phyloP scores from a whole-genome alignment of 164 flowering plant genomes.

The Vitis vinifera region ASM3070453v1 NC_081823.1:10637001-10637500 shows the following conservation, averaged over 20 bases:
- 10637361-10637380: background rate
- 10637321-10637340: constrained; percentile 33
- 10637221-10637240: background rate
- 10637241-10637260: constrained; percentile 49
- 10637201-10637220: background rate
- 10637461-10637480: constrained; percentile 62
- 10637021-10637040: too few relatives aligned
- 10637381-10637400: background rate
- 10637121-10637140: too few relatives aligned
- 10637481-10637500: constrained; percentile 52
- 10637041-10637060: too few relatives aligned
- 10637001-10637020: background rate
- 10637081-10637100: too few relatives aligned
- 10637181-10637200: background rate
- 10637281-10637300: constrained; percentile 52
- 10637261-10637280: constrained; percentile 25
- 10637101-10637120: background rate
- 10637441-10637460: constrained; percentile 86
- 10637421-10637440: background rate
- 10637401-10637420: background rate
- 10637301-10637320: constrained; percentile 70
- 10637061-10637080: too few relatives aligned
- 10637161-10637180: too few relatives aligned
- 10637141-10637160: too few relatives aligned
- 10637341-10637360: background rate